Percentiles rank a stretch among this genome's conserved stretches.
These are phyloP conservation scores for Brassica cretica DNA, from an alignment of 345 rosid genomes.

Conservation along the genomic window DNA sequence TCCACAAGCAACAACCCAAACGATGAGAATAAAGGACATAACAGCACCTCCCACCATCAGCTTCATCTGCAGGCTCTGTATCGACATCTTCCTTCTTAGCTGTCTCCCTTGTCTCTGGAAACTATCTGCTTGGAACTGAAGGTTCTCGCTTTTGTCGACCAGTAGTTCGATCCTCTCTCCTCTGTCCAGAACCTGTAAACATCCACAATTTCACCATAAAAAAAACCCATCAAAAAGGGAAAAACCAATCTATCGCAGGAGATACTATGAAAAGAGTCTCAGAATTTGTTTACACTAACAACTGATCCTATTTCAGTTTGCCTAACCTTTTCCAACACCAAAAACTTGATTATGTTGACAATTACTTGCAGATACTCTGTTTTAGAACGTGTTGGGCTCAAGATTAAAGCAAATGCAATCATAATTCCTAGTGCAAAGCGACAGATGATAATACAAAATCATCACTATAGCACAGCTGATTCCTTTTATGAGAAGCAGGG, in stretches of 20 bases:
- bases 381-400: background rate
- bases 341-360: background rate
- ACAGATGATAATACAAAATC: background rate
- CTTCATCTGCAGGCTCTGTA: constrained; percentile 85
- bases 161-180: constrained; percentile 95
- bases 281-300: background rate
- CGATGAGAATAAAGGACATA: constrained; percentile 53
- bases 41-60: constrained; percentile 74
- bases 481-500: constrained; percentile 1
- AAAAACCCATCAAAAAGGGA: background rate
- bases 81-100: constrained; percentile 94
- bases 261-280: background rate
- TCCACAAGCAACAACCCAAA: constrained; percentile 71
- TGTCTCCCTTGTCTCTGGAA: constrained; percentile 98
- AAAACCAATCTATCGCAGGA: background rate
- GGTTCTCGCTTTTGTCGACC: constrained; percentile 86
- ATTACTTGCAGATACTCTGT: constrained; percentile 3
- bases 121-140: constrained; percentile 96
- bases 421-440: background rate
- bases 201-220: background rate
- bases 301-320: background rate
- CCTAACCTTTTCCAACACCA: background rate
- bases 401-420: background rate
- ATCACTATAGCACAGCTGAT: background rate
- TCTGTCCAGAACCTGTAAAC: constrained; percentile 79